phyloP scores from a whole-genome alignment of 805 yeast species.

The Isabelozyma gotoi region DNA sequence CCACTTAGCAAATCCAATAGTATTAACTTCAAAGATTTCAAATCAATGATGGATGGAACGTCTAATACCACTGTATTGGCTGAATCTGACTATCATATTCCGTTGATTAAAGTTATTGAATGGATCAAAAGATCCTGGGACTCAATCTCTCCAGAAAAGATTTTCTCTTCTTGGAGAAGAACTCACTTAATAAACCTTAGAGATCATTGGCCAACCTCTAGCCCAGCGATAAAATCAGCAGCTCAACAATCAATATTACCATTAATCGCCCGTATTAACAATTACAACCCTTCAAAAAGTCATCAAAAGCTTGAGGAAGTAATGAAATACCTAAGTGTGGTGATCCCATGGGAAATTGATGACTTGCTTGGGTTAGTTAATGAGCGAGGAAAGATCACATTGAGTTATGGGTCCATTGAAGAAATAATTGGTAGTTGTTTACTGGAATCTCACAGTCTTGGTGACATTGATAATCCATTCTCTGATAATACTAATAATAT shows the following conservation, averaged over 20 bases:
- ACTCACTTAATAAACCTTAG: conserved; percentile 31
- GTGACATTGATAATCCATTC: conserved; percentile 14
- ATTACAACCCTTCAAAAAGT: conserved; percentile 20
- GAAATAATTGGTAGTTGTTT: conserved; percentile 63
- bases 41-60: not conserved
- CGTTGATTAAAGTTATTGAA: conserved; percentile 56
- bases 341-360: conserved; percentile 57
- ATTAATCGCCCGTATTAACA: conserved; percentile 7
- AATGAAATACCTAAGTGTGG: conserved; percentile 50
- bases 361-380: conserved; percentile 52
- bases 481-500: not conserved
- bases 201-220: conserved; percentile 28
- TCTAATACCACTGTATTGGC: conserved; percentile 24
- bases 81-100: conserved; percentile 44
- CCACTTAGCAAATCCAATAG: not conserved
- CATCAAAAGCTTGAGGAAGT: conserved; percentile 44
- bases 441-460: conserved; percentile 33
- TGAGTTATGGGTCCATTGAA: conserved; percentile 54
- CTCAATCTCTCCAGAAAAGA: conserved; percentile 29
- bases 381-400: conserved; percentile 40
- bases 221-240: conserved; percentile 5
- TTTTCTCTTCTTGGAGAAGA: conserved; percentile 33
- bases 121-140: conserved; percentile 62
- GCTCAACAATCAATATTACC: conserved; percentile 13
- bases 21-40: not conserved